Percentiles rank a stretch among this genome's conserved stretches.
Evolutionary conservation across 2,329 filamentous ascomycete species (phyloP).

Genomic region (Didymosphaeria variabile): DNA sequence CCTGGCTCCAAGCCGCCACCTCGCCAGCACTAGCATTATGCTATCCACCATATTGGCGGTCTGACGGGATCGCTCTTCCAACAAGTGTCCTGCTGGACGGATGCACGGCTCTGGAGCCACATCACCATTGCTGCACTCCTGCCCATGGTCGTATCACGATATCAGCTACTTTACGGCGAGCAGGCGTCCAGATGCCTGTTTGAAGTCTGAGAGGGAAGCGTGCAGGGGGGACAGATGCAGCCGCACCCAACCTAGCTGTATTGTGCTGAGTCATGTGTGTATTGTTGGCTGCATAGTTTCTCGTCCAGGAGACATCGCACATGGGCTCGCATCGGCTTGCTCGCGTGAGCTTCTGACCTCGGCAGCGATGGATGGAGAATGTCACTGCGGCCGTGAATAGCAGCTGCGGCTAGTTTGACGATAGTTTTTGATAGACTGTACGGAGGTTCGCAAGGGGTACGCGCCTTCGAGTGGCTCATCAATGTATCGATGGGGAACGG

Average conservation of each 20-base stretch:
- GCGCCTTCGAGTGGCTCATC: not conserved
- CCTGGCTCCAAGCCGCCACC: constrained; percentile 28
- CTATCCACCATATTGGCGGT: constrained; percentile 37
- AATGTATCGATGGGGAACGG: not conserved
- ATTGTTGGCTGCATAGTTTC: constrained; percentile 1
- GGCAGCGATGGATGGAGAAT: not conserved
- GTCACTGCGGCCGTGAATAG: not conserved
- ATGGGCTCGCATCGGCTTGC: not conserved
- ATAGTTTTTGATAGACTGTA: not conserved
- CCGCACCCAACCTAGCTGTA: not conserved
- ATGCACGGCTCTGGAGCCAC: constrained; percentile 19
- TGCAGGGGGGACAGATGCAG: constrained; percentile 4
- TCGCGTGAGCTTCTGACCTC: not conserved
- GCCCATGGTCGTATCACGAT: constrained; percentile 20
- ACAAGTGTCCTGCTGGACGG: constrained; percentile 14
- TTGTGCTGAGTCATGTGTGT: constrained; percentile 10
- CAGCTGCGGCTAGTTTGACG: not conserved
- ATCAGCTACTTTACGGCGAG: constrained; percentile 13
- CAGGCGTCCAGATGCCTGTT: constrained; percentile 16
- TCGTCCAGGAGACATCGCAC: constrained; percentile 8
- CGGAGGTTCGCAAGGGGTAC: constrained; percentile 5
- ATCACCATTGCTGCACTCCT: constrained; percentile 22
- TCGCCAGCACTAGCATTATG: constrained; percentile 37
- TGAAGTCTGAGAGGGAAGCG: constrained; percentile 7
- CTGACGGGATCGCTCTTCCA: constrained; percentile 26